Percentiles rank a stretch among this genome's conserved stretches.
phyloP scores from a whole-genome alignment of 2,329 filamentous ascomycete genomes.

The Exophiala oligosperma region DNA sequence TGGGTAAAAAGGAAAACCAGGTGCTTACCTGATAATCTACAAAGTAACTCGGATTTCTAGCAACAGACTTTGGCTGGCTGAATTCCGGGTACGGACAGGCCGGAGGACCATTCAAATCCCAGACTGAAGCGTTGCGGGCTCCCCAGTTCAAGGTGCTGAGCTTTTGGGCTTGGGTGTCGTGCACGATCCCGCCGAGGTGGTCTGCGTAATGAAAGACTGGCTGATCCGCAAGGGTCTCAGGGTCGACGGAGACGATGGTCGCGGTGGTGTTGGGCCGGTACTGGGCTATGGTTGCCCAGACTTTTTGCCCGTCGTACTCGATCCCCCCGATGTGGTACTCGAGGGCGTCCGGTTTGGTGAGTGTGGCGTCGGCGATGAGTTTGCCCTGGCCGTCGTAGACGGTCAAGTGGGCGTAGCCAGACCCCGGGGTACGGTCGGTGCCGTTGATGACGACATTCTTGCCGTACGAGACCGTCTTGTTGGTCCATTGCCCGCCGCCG shows the following conservation, averaged over 20 bases:
- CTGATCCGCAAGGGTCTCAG: slow-evolving; percentile 38
- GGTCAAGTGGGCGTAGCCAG: slow-evolving; percentile 48
- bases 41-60: slow-evolving; percentile 46
- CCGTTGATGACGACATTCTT: slow-evolving; percentile 63
- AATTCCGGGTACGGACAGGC: slow-evolving; percentile 26
- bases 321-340: slow-evolving; percentile 52
- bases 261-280: slow-evolving; percentile 51
- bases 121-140: slow-evolving; percentile 42
- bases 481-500: slow-evolving; percentile 47
- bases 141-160: slow-evolving; percentile 51
- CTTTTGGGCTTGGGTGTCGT: slow-evolving; percentile 38
- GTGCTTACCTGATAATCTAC: slow-evolving; percentile 45
- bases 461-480: slow-evolving; percentile 40
- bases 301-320: slow-evolving; percentile 49
- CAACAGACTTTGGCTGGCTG: slow-evolving; percentile 26
- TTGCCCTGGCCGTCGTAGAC: slow-evolving; percentile 46
- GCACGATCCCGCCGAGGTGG: slow-evolving; percentile 51
- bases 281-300: slow-evolving; percentile 51
- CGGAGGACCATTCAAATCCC: slow-evolving; percentile 31
- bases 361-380: slow-evolving; percentile 46
- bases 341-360: slow-evolving; percentile 41
- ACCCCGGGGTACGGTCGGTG: slow-evolving; percentile 52
- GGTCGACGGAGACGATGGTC: slow-evolving; percentile 43
- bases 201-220: slow-evolving; percentile 41
- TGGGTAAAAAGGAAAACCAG: too few relatives aligned